These are phyloP conservation scores for Talaromyces stipitatus DNA, from an alignment of 495 filamentous ascomycete species.

Conservation along the genomic window DNA sequence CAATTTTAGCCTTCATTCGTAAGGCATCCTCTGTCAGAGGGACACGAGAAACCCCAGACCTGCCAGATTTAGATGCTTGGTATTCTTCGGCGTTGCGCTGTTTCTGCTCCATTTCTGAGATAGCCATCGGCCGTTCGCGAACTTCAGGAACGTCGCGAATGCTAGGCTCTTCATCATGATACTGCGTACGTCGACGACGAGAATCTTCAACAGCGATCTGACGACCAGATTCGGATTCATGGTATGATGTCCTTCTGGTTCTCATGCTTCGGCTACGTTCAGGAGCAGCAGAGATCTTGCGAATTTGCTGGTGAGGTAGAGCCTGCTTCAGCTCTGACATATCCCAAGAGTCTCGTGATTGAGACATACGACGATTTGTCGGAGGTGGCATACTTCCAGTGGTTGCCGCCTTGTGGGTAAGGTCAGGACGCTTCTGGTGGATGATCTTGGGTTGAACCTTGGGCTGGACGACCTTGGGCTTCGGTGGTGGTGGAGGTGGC, in stretches of 20 bases:
- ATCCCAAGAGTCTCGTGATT: slow-evolving; percentile 19
- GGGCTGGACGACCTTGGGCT: slow-evolving; percentile 23
- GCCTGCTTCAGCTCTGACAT: slow-evolving; percentile 23
- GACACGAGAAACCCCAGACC: slow-evolving; percentile 18
- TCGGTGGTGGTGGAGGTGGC: slow-evolving; percentile 23
- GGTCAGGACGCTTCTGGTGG: slow-evolving; percentile 28
- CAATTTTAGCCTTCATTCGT: slow-evolving; percentile 20
- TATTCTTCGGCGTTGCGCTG: slow-evolving; percentile 31
- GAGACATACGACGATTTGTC: slow-evolving; percentile 23
- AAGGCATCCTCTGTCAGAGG: slow-evolving; percentile 30
- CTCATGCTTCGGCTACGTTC: slow-evolving; percentile 30
- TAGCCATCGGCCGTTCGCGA: background rate
- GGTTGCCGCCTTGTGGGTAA: slow-evolving; percentile 21
- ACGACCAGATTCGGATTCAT: slow-evolving; percentile 20
- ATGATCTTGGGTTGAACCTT: slow-evolving; percentile 22
- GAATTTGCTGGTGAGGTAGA: slow-evolving; percentile 24
- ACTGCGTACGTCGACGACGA: slow-evolving; percentile 23
- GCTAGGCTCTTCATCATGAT: slow-evolving; percentile 16
- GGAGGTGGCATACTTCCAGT: slow-evolving; percentile 16
- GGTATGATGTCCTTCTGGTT: slow-evolving; percentile 23
- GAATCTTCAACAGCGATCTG: slow-evolving; percentile 28
- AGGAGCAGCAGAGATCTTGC: slow-evolving; percentile 15
- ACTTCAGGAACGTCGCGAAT: slow-evolving; percentile 17
- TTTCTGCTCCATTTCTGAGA: slow-evolving; percentile 23
- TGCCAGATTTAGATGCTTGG: slow-evolving; percentile 26